Conservation (phyloP, 176 grass and related monocot species). For the Zoysia pacifica region DNA sequence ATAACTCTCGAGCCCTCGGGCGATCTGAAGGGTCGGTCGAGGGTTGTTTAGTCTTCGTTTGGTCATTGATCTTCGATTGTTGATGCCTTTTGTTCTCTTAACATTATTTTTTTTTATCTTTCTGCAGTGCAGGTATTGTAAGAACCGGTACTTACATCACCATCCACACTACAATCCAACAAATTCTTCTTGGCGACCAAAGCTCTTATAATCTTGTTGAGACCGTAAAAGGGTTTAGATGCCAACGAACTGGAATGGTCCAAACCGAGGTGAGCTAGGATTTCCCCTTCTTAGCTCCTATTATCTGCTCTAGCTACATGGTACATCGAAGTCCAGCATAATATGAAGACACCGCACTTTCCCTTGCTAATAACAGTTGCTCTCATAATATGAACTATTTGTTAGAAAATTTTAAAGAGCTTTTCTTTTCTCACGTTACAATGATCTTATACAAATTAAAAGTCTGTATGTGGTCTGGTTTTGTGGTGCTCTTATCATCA, state of each 20-base stretch:
- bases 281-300: conserved; percentile 7
- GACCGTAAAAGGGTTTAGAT: conserved; percentile 72
- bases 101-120: conserved; percentile 36
- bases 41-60: too few species aligned
- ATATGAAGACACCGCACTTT: not conserved
- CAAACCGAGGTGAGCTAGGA: conserved; percentile 65
- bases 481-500: not conserved
- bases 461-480: not conserved
- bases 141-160: conserved; percentile 85
- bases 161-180: conserved; percentile 77
- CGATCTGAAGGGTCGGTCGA: too few species aligned
- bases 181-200: conserved; percentile 80
- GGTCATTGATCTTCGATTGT: too few species aligned
- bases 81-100: conserved; percentile 13
- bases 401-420: not conserved
- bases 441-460: conserved; percentile 6
- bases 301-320: not conserved
- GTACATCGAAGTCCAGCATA: not conserved
- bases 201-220: conserved; percentile 62
- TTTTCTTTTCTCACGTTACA: not conserved
- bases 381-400: conserved; percentile 8
- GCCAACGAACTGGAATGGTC: conserved; percentile 83
- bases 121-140: conserved; percentile 89
- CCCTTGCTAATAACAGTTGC: conserved; percentile 7
- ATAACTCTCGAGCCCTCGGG: too few species aligned